A percentile compares a stretch with the other conserved stretches of the same genome.
Conservation (phyloP, 208 protist genomes). For the Crithidia thermophila region DNA sequence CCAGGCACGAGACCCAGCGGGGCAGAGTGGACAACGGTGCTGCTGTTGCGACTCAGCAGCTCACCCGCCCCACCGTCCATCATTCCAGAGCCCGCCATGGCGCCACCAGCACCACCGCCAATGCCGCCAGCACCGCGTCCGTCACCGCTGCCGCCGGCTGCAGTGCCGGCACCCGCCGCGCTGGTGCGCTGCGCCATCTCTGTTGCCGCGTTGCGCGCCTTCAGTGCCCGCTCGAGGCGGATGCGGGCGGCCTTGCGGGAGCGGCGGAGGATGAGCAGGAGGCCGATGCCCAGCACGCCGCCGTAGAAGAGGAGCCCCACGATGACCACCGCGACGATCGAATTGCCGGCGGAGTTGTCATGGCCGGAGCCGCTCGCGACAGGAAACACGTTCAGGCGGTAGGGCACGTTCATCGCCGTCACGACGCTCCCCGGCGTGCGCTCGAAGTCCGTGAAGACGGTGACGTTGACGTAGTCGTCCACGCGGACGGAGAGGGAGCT, state of each 20-base stretch:
- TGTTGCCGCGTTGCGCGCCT: constrained; percentile 10
- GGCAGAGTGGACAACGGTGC: background rate
- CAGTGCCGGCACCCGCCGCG: background rate
- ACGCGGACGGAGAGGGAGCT: constrained; percentile 17
- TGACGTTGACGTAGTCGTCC: constrained; percentile 48
- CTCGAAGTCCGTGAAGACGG: constrained; percentile 29
- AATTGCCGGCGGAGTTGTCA: constrained; percentile 11
- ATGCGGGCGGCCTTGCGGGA: constrained; percentile 38
- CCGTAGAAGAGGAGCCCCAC: constrained; percentile 53
- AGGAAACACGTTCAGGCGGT: constrained; percentile 48
- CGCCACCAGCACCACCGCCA: background rate
- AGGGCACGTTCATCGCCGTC: constrained; percentile 28
- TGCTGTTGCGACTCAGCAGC: background rate
- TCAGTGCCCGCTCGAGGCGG: constrained; percentile 27
- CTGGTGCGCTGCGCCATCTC: background rate
- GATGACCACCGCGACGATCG: constrained; percentile 31
- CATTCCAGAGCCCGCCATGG: background rate
- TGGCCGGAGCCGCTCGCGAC: constrained; percentile 6
- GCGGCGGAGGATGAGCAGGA: constrained; percentile 36
- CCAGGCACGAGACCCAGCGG: background rate
- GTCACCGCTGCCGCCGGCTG: no score
- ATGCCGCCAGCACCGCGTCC: no score
- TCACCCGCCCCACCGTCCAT: background rate
- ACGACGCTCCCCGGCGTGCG: background rate
- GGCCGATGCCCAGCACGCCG: constrained; percentile 33